phyloP scores from a whole-genome alignment of 192 early-diverging fungal species.

The Lobosporangium transversale region DNA sequence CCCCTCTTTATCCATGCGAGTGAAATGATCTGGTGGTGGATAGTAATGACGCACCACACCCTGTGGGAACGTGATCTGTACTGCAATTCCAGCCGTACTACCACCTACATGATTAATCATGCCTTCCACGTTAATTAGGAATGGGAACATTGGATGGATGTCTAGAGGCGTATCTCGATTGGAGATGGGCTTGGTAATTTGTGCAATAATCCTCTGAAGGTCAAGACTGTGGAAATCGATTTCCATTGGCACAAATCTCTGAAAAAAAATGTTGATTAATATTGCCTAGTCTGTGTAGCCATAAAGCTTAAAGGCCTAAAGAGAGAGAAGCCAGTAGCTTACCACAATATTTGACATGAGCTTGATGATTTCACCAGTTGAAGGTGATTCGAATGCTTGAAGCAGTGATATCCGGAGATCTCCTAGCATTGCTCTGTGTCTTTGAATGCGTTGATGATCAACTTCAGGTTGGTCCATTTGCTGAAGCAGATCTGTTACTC shows the following conservation, averaged over 20 bases:
- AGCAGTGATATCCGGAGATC: constrained; percentile 50
- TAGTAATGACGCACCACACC: constrained; percentile 32
- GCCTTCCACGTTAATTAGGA: constrained; percentile 44
- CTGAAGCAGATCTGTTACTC: constrained; percentile 44
- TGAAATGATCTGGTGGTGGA: constrained; percentile 50
- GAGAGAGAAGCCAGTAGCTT: background rate
- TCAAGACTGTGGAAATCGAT: constrained; percentile 14
- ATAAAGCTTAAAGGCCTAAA: background rate
- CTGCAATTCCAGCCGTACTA: constrained; percentile 23
- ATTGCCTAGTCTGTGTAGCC: background rate
- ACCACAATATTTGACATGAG: constrained; percentile 37
- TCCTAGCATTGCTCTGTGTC: constrained; percentile 17
- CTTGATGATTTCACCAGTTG: constrained; percentile 31
- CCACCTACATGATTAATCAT: constrained; percentile 23
- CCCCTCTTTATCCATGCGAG: constrained; percentile 1
- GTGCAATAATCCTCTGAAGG: constrained; percentile 27
- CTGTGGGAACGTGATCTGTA: constrained; percentile 42
- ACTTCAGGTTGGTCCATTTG: constrained; percentile 39
- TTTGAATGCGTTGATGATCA: constrained; percentile 20
- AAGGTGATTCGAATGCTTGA: constrained; percentile 45
- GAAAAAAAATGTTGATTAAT: background rate
- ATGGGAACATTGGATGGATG: constrained; percentile 44
- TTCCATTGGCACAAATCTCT: constrained; percentile 41
- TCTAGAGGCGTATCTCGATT: constrained; percentile 40
- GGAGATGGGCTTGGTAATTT: constrained; percentile 11